Percentiles rank a stretch among this genome's conserved stretches.
These are phyloP conservation scores for Fusarium verticillioides DNA, from an alignment of 2,329 filamentous ascomycete genomes.

Conservation along the genomic window DNA sequence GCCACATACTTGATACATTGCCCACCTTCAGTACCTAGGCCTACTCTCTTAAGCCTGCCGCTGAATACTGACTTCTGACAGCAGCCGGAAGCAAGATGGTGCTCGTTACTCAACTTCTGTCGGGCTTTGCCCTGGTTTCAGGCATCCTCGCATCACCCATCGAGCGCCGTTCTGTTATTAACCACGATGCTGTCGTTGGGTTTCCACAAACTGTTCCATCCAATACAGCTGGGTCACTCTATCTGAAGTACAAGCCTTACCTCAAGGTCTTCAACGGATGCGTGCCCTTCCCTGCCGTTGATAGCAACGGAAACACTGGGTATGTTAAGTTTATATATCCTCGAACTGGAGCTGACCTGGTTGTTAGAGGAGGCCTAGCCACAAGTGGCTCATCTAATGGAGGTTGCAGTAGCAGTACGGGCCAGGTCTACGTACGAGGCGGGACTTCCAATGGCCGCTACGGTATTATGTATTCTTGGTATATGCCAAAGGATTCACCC, in stretches of 20 bases:
- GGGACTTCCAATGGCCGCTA: slow-evolving; percentile 47
- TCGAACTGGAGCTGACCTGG: not conserved
- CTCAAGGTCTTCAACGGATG: slow-evolving; percentile 66
- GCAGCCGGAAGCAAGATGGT: slow-evolving; percentile 26
- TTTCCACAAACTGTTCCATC: slow-evolving; percentile 48
- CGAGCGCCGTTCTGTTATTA: slow-evolving; percentile 45
- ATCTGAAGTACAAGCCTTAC: slow-evolving; percentile 51
- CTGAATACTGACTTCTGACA: not conserved
- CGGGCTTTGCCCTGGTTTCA: slow-evolving; percentile 33
- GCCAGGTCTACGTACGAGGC: slow-evolving; percentile 54
- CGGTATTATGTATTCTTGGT: slow-evolving; percentile 59
- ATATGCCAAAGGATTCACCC: slow-evolving; percentile 57
- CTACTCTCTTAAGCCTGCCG: not conserved
- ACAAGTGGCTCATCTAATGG: slow-evolving; percentile 46
- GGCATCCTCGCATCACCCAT: slow-evolving; percentile 41
- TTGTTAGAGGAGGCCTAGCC: slow-evolving; percentile 48
- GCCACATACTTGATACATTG: not conserved
- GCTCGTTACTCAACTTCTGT: slow-evolving; percentile 32
- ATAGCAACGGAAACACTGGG: slow-evolving; percentile 64
- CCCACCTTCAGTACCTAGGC: not conserved
- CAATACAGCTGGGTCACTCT: slow-evolving; percentile 43
- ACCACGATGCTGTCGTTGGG: slow-evolving; percentile 48
- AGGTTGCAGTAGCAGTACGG: slow-evolving; percentile 50
- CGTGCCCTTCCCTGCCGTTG: slow-evolving; percentile 71
- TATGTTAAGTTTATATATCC: not conserved